Conservation (phyloP, 2,329 filamentous ascomycete genomes). For the Aschersonia sp. region DNA sequence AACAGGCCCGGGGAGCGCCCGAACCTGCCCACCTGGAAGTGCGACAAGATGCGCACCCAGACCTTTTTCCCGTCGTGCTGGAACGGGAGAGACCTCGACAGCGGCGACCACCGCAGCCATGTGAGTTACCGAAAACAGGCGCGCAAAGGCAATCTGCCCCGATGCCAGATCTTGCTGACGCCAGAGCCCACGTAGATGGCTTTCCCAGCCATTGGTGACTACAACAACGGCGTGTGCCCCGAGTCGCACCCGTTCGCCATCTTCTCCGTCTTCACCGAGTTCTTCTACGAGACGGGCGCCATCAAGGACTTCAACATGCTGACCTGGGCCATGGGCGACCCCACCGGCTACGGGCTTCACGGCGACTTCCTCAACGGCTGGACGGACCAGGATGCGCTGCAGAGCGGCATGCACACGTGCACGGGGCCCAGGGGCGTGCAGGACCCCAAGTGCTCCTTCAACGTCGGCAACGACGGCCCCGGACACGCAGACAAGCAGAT, state of each 20-base stretch:
- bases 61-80: conserved; percentile 48
- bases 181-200: conserved; percentile 8
- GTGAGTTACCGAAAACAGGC: conserved; percentile 14
- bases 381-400: conserved; percentile 12
- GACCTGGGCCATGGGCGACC: conserved; percentile 13
- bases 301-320: conserved; percentile 13
- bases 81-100: conserved; percentile 43
- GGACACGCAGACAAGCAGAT: conserved; percentile 7
- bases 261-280: conserved; percentile 29
- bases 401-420: conserved; percentile 12
- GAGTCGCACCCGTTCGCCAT: conserved; percentile 25
- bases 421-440: conserved; percentile 10
- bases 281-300: conserved; percentile 25
- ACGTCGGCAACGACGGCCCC: conserved; percentile 10
- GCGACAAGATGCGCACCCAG: conserved; percentile 36
- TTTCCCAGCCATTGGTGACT: conserved; percentile 13
- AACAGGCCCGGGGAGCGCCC: conserved; percentile 23
- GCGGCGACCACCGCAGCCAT: conserved; percentile 38
- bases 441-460: conserved; percentile 11
- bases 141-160: neutral
- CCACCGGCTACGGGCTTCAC: conserved; percentile 14
- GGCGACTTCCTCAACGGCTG: conserved; percentile 16
- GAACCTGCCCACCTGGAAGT: conserved; percentile 36
- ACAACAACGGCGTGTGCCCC: conserved; percentile 20
- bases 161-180: neutral